These are phyloP conservation scores for Plantago elongata DNA, from an alignment of 257 asterid species.

Conservation along the genomic window DNA sequence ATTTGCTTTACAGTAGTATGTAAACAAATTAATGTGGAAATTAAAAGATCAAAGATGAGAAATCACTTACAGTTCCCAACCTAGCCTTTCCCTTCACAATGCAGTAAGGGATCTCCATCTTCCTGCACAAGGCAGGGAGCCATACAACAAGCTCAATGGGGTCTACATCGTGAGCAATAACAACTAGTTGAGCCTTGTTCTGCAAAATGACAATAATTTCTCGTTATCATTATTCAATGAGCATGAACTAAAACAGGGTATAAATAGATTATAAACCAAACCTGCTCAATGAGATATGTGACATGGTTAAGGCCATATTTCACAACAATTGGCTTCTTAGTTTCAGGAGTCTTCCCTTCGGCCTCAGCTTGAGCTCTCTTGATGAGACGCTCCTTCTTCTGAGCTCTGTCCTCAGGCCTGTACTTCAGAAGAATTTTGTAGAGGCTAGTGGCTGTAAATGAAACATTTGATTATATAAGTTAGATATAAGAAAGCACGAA, in stretches of 20 bases:
- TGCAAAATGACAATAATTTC: slow-evolving; percentile 7
- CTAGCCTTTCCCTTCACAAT: slow-evolving; percentile 59
- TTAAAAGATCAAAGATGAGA: background rate
- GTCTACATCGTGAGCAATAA: slow-evolving; percentile 61
- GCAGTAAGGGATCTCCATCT: slow-evolving; percentile 63
- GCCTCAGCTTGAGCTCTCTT: slow-evolving; percentile 61
- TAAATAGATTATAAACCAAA: background rate
- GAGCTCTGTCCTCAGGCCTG: slow-evolving; percentile 55
- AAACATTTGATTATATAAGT: background rate
- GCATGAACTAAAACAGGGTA: background rate
- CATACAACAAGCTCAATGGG: slow-evolving; percentile 63
- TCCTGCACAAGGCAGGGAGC: slow-evolving; percentile 65
- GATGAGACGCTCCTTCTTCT: slow-evolving; percentile 50
- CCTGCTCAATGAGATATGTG: slow-evolving; percentile 60
- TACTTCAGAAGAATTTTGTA: slow-evolving; percentile 55
- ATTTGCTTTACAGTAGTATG: background rate
- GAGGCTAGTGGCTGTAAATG: slow-evolving; percentile 37
- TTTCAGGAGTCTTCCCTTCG: slow-evolving; percentile 44
- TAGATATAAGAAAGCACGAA: background rate
- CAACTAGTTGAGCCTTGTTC: slow-evolving; percentile 62
- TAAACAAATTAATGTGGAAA: background rate
- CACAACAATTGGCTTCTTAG: slow-evolving; percentile 50
- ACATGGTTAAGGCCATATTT: slow-evolving; percentile 61
- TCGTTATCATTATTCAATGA: background rate
- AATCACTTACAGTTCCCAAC: slow-evolving; percentile 43